Percentiles rank a stretch among this genome's conserved stretches.
phyloP scores from a whole-genome alignment of 306 rosid species.

The Cicer pinnatifidum region DNA sequence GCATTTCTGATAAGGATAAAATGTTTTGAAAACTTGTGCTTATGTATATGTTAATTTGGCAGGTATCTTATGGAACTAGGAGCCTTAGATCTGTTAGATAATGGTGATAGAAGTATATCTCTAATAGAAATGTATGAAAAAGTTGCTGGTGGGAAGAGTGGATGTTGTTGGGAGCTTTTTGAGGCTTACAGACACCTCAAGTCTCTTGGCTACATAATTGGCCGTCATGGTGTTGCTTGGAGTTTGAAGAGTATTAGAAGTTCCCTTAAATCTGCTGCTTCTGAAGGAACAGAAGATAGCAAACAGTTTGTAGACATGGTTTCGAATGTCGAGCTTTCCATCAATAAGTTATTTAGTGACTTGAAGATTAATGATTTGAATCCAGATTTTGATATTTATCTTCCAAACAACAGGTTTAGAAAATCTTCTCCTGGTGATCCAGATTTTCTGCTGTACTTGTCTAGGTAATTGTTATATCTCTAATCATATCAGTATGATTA shows the following conservation, averaged over 20 bases:
- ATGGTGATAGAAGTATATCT: constrained; percentile 49
- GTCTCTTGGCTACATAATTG: constrained; percentile 75
- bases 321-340: constrained; percentile 42
- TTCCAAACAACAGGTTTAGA: constrained; percentile 79
- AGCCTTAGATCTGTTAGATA: constrained; percentile 60
- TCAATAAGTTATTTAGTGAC: constrained; percentile 51
- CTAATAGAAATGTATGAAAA: constrained; percentile 64
- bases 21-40: constrained; percentile 33
- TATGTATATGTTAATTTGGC: constrained; percentile 36
- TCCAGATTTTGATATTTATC: constrained; percentile 75
- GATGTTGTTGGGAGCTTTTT: constrained; percentile 76
- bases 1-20: constrained; percentile 1
- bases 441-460: constrained; percentile 63
- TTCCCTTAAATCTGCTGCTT: constrained; percentile 31
- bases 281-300: constrained; percentile 47
- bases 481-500: constrained; percentile 9
- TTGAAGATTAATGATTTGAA: constrained; percentile 57
- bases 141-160: constrained; percentile 47
- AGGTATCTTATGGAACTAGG: constrained; percentile 84
- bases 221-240: constrained; percentile 67
- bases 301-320: constrained; percentile 41
- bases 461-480: constrained; percentile 58
- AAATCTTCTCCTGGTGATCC: constrained; percentile 83
- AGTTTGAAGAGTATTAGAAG: constrained; percentile 58
- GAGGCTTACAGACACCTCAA: constrained; percentile 85